Evolutionary conservation across 352 stramenopile species (phyloP).

Genomic region (Phytophthora ohioensis): DNA sequence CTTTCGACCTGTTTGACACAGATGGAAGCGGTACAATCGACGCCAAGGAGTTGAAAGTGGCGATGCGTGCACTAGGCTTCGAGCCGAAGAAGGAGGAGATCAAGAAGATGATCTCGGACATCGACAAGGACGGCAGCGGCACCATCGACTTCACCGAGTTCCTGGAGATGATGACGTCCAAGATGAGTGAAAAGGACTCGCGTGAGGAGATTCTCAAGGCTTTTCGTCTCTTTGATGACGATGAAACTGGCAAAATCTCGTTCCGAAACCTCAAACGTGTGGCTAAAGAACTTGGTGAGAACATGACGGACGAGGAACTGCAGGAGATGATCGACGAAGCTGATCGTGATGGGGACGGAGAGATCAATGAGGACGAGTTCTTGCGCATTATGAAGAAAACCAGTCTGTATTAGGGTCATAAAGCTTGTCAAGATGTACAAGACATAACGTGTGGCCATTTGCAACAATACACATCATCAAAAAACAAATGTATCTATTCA

Average conservation of each 20-base stretch:
- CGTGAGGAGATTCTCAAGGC: conserved; percentile 97
- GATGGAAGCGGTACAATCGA: conserved; percentile 96
- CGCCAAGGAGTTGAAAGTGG: conserved; percentile 95
- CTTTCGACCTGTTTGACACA: conserved; percentile 98
- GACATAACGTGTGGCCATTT: not conserved
- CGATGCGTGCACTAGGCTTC: conserved; percentile 97
- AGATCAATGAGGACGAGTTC: conserved; percentile 98
- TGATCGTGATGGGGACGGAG: conserved; percentile 95
- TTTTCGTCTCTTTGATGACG: conserved; percentile 98
- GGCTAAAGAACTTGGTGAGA: conserved; percentile 97
- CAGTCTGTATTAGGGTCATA: conserved; percentile 72
- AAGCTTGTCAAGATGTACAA: conserved; percentile 11
- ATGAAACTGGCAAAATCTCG: conserved; percentile 97
- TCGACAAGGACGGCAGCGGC: conserved; percentile 95
- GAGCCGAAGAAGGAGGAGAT: conserved; percentile 98
- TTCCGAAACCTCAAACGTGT: conserved; percentile 98
- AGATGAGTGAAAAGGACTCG: conserved; percentile 97
- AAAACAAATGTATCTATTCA: conserved; percentile 29
- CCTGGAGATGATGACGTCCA: conserved; percentile 97
- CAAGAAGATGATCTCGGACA: conserved; percentile 97
- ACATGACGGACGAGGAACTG: conserved; percentile 97
- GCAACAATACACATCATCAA: conserved; percentile 26
- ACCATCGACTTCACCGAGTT: conserved; percentile 98
- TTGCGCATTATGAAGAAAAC: conserved; percentile 98
- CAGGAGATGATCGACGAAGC: conserved; percentile 99